A percentile compares a stretch with the other conserved stretches of the same genome.
These are phyloP conservation scores for Yamadazyma friedrichii DNA, from an alignment of 1,139 yeast genomes.

Conservation along the genomic window DNA sequence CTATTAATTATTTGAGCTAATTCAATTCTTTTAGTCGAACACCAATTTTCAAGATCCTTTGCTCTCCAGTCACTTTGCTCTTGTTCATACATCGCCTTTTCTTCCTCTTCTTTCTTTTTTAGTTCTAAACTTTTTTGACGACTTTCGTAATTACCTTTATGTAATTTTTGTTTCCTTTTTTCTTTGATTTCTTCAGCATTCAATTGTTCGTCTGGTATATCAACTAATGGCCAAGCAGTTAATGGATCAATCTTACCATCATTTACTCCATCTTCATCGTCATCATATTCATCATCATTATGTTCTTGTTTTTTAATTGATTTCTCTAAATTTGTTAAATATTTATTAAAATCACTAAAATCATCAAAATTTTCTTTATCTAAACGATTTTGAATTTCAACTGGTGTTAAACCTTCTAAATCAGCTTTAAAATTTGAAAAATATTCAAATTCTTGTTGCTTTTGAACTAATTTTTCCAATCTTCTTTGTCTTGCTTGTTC, in stretches of 20 bases:
- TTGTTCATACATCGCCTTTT: conserved; percentile 50
- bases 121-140: conserved; percentile 80
- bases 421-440: conserved; percentile 58
- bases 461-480: conserved; percentile 73
- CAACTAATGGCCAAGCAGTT: conserved; percentile 70
- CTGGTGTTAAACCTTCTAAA: conserved; percentile 47
- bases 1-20: conserved; percentile 55
- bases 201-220: conserved; percentile 79
- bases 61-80: conserved; percentile 79
- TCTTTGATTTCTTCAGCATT: conserved; percentile 80
- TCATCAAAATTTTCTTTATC: conserved; percentile 79
- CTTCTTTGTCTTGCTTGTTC: conserved; percentile 90
- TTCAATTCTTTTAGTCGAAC: conserved; percentile 62
- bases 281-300: conserved; percentile 50
- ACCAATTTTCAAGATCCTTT: conserved; percentile 77
- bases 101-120: conserved; percentile 55
- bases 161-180: conserved; percentile 76
- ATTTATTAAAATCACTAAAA: conserved; percentile 67
- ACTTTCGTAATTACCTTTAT: conserved; percentile 88
- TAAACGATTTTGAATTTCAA: conserved; percentile 43
- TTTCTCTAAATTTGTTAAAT: conserved; percentile 63
- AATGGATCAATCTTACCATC: conserved; percentile 52
- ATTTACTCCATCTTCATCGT: conserved; percentile 23
- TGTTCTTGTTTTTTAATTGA: conserved; percentile 66
- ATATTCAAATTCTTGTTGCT: conserved; percentile 77